Evolutionary conservation across 1,284 basidiomycete genomes (phyloP).

Genomic region (Pseudozyma hubeiensis): DNA sequence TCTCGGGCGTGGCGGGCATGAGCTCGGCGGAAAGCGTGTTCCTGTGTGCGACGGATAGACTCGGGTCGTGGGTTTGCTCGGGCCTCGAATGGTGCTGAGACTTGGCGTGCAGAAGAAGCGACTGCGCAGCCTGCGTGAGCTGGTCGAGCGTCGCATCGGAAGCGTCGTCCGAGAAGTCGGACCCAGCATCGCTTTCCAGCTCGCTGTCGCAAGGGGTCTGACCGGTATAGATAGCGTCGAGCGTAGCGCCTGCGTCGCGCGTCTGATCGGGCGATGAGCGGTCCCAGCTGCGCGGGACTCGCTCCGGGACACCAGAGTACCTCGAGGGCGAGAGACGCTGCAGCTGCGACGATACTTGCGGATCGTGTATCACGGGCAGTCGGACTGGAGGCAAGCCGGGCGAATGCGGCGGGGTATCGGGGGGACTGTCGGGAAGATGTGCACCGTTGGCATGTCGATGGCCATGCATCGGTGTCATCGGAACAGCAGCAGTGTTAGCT

Average conservation of each 20-base stretch:
- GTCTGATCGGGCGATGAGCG: neutral
- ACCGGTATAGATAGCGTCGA: conserved; percentile 35
- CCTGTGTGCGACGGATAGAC: conserved; percentile 13
- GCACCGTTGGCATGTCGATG: conserved; percentile 15
- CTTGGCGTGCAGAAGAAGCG: conserved; percentile 34
- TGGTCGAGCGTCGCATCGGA: conserved; percentile 34
- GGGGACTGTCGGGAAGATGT: conserved; percentile 50
- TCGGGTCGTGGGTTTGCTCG: conserved; percentile 11
- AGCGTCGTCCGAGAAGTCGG: conserved; percentile 34
- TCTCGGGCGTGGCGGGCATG: conserved; percentile 61
- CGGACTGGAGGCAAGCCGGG: conserved; percentile 30
- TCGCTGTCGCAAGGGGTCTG: conserved; percentile 42
- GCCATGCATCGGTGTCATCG: neutral
- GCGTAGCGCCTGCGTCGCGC: conserved; percentile 8
- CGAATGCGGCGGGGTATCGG: conserved; percentile 54
- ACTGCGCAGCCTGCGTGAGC: conserved; percentile 34
- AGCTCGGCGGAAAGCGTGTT: conserved; percentile 23
- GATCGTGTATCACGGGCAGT: conserved; percentile 13
- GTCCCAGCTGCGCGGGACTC: conserved; percentile 2
- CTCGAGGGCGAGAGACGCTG: conserved; percentile 16
- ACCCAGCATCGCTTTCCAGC: conserved; percentile 24
- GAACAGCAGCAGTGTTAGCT: conserved; percentile 13
- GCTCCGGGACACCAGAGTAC: conserved; percentile 1
- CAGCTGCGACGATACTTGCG: conserved; percentile 11
- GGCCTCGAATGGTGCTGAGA: conserved; percentile 8